Evolutionary conservation across 495 filamentous ascomycete genomes (phyloP), one percentile per base, ranked within the genome.

Genomic region (Venustampulla echinocandica): DNA sequence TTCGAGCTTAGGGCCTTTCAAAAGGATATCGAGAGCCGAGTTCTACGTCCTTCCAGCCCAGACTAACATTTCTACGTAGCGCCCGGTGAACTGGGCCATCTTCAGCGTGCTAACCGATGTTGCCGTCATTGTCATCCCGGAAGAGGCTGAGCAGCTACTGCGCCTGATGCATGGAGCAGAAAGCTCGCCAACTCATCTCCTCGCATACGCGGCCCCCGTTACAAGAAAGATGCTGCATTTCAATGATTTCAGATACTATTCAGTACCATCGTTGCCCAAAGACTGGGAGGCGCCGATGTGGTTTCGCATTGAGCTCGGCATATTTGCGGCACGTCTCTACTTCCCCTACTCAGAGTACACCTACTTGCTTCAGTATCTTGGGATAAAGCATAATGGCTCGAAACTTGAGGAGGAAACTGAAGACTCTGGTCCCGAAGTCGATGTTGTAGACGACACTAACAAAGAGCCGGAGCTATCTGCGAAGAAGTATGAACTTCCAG

Each of bases 251-350:
- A 27, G 50, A 4, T 76, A 68, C 54, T 73, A 73, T 51, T 56
- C 63, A 5, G 50, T 75, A 2, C 76, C 77, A 0, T n/a, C 34
- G 9, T 59, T 79, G 0, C 65, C 71, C 0, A 3, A 14, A 0
- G 28, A 24, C 0, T 68, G 64, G 52, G 45, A 18, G 14, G 53
- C 67, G 4, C 74, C 73, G 0, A 34, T 47, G 1, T 72, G 69
- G 71, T 55, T 79, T 10, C 54, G 42, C 3, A 60, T 77, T 35
- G 73, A 81, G 39, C 59, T 81, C 0, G 75, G 74, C 1, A 68
- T 82, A 13, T 65, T 80, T 21, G 61, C 70, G 4, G 77, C 76
- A 1, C 62, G 75, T 1, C 58, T 81, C 0, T 82, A 81, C 46
- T 71, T 79, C 45, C 58, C 69, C 2, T 70, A 57, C 21, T 38